Evolutionary conservation across 257 asterid species (phyloP), one percentile per base, ranked within the genome.

Genomic region (Euphrasia confusa): DNA sequence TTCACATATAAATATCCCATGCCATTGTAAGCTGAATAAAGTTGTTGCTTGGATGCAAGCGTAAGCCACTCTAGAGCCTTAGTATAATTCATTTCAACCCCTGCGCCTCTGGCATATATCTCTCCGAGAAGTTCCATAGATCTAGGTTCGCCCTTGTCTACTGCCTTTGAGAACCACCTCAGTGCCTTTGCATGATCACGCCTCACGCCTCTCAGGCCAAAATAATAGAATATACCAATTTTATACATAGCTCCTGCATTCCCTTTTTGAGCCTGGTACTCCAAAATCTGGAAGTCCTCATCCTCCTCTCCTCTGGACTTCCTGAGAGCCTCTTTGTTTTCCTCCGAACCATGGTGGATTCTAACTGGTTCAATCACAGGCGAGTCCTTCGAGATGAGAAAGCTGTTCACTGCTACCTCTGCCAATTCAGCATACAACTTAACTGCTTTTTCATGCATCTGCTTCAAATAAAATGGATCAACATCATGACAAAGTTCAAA

Each of bases 61-160:
- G 92, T 87, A 49, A 93, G 83, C 97, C 96, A 93, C 74, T 89
- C 96, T 42, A 93, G 80, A 17, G 99, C 97, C 71, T 93, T 89
- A 8, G 90, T 83, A 79, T 81, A 93, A 81, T 93, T 89, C 71
- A 89, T 84, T 76, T 89, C 96, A 66, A 89, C 92, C 69, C 95
- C 99, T 45, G 96, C 99, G 18, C 99, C 99, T 72, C 95, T 80
- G 33, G 96, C 96, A 75, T 89, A 89, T 49, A 93, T 87, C 83
- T 93, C 99, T 33, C 99, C 99, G 57, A 93, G 97, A 70, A 93
- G 94, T 77, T 93, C 99, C 99, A 93, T 93, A 14, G 99, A 89
- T 74, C 90, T 80, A 26, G 97, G 82, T 69, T 93, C 99, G 45
- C 99, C 94, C 77, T 80, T 93, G 71, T 89, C 96, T 50, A 82